Base-by-base conservation (phyloP, 768 basidiomycete genomes). In the Amanita inopinata region DNA sequence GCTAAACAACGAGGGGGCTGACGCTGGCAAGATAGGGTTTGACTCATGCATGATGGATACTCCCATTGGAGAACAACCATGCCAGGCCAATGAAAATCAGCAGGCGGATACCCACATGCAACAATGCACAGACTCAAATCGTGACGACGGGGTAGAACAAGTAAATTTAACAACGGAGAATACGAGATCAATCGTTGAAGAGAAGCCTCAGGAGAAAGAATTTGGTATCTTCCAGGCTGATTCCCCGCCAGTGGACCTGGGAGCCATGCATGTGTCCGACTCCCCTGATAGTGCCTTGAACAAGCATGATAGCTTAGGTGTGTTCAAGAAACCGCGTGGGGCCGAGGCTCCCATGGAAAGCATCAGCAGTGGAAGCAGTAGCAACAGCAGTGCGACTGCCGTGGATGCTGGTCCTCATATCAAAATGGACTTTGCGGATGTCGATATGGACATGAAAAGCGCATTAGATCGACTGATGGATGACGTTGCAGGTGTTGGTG, bases 381-480 rank as follows among this genome's bases (percentile, higher is more conserved):
- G 60, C 15, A 55, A 55, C 23, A 59, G 53, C 39, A 51, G 53
- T 33, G 46, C 45, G 28, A 60, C 57, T 40, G 56, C 51, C 14
- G 54, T 63, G 49, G 51, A 67, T 62, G 52, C 27, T 28, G 25
- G 12, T 15, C 19, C 15, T 28, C 37, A 8, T 11, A 30, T 46
- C 38, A 71, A 67, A 10, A 56, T 71, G 54, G 67, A 69, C 5
- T 66, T 71, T 33, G 66, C 76, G 19, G 71, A 77, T 50, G 76
- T 80, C 19, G 71, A 74, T 48, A 72, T 74, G 65, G 82, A 83
- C 35, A 82, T 83, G 73, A 74, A 76, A 46, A 80, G 78, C 47
- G 83, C 82, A 4, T 65, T 85, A 22, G 82, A 85, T 53, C 63
- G 79, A 33, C 64, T 85, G 22, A 80, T 85, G 75, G 78, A 82